Base-by-base conservation (phyloP, 768 basidiomycete species). In the Vararia minispora region DNA sequence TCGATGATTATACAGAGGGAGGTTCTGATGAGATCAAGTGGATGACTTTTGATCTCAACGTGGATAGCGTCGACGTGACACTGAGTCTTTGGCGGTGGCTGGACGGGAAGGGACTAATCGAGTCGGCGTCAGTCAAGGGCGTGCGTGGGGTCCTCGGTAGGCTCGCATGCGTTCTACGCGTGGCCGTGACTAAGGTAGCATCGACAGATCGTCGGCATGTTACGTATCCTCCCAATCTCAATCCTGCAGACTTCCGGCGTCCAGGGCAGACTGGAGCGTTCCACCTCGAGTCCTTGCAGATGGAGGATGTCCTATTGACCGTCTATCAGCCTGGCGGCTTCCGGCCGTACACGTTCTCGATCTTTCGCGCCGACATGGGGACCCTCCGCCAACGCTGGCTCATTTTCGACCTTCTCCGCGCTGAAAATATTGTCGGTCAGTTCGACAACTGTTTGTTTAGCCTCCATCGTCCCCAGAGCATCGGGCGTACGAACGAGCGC, bases 371-470 rank as follows among this genome's bases (percentile, higher is more conserved):
- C 18, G 84, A 89, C 49, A 72, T 97, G 25, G 71, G 72, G 10
- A 70, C 67, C 21, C 74, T 98, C 47, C 69, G 95, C 39, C 97
- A 95, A 58, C 79, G 84, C 52, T 98, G 90, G 90, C 50, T 94
- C 26, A 95, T 95, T 58, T 92, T 92, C 57, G 95, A 99, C 58
- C 79, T 98, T 46, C 61, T 98, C 43, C 57, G 54, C 34, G 92
- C 95, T 0, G 92, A 97, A 54, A 87, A 84, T 46, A 83, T 98
- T 28, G 94, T 95, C 7, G 95, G 95, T 4, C 95, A 99, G 57
- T 87, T 90, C 46, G 95, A 99, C 56, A 97, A 97, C 54, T 99
- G 95, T 51, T 55, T 99, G 14, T 95, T 95, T 63, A 97, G 92
- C 55, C 55, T 99, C 46, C 95, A 98, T 52, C 84, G 79, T 53